Conservation (phyloP, 2,329 filamentous ascomycete genomes). For the Colletotrichum tabaci region DNA sequence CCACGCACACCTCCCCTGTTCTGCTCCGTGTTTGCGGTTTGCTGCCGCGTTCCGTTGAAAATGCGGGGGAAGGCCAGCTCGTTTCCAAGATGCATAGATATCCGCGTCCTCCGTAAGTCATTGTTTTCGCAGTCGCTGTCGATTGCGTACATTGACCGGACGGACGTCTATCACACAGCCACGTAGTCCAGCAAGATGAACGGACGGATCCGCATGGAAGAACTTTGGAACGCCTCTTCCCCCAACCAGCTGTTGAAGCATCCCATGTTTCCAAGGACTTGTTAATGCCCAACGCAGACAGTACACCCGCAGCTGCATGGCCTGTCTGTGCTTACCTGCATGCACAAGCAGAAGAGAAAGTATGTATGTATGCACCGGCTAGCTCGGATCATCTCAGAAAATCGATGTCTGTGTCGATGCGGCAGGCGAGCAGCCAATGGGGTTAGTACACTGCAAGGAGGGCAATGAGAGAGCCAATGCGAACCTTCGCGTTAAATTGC, state of each 20-base stretch:
- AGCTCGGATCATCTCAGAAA: constrained; percentile 3
- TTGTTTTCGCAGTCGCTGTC: not conserved
- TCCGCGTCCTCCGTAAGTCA: constrained; percentile 30
- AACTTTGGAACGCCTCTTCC: not conserved
- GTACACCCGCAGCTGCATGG: constrained; percentile 6
- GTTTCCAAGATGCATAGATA: not conserved
- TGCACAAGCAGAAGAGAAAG: not conserved
- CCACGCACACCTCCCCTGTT: constrained; percentile 2
- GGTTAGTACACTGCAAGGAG: not conserved
- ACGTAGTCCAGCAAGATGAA: not conserved
- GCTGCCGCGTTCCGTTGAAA: constrained; percentile 3
- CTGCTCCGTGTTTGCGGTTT: constrained; percentile 19
- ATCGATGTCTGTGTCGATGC: not conserved
- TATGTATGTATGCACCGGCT: constrained; percentile 20
- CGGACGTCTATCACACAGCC: no score
- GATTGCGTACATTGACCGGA: not conserved
- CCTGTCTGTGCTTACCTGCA: not conserved
- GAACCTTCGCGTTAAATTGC: not conserved
- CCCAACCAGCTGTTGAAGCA: not conserved
- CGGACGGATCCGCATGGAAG: not conserved
- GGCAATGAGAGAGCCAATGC: not conserved
- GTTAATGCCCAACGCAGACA: constrained; percentile 12
- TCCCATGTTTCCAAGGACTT: constrained; percentile 1
- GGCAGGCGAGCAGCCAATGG: constrained; percentile 5
- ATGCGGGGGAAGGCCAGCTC: constrained; percentile 30